These are phyloP conservation scores for Porphyra umbilicalis DNA, from an alignment of 31 red algal species.

Conservation along the genomic window DNA sequence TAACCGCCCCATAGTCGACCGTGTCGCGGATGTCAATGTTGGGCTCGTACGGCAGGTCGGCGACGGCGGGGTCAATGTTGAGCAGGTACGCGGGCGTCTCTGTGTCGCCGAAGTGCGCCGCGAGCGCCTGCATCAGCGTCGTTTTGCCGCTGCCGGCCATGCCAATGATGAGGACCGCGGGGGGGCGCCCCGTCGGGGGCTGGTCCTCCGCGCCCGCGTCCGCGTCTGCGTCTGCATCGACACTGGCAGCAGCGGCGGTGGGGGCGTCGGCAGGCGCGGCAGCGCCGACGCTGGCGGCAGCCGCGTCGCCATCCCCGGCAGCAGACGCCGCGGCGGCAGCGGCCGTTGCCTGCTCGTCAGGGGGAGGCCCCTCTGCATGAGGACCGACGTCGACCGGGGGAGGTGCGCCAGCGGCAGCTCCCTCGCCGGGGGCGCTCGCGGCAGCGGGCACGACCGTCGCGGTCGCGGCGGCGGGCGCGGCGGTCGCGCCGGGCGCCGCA, in stretches of 20 bases:
- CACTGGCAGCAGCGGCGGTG: no score
- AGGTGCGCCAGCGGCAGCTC: no score
- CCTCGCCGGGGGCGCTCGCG: no score
- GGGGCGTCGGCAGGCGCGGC: no score
- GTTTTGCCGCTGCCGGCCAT: conserved; percentile 98
- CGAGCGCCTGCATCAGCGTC: conserved; percentile 65
- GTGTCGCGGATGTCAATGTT: conserved; percentile 97
- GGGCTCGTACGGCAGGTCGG: conserved; percentile 53
- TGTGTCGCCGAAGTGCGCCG: conserved; percentile 31
- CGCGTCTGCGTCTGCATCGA: not conserved
- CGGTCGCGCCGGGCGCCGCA: no score
- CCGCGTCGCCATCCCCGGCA: not conserved
- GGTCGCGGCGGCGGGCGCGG: no score
- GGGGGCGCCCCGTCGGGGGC: conserved; percentile 7
- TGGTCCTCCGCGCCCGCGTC: not conserved
- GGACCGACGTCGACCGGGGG: no score
- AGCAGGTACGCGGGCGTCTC: conserved; percentile 47
- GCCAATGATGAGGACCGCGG: conserved; percentile 74
- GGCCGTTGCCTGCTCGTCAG: no score
- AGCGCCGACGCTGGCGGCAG: no score
- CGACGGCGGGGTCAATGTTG: conserved; percentile 95
- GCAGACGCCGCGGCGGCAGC: no score
- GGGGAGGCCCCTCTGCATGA: no score
- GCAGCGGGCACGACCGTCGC: no score
- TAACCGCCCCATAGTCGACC: conserved; percentile 76